Evolutionary conservation across 2,329 filamentous ascomycete genomes (phyloP), one percentile per base, ranked within the genome.

Genomic region (Neurospora crassa): DNA sequence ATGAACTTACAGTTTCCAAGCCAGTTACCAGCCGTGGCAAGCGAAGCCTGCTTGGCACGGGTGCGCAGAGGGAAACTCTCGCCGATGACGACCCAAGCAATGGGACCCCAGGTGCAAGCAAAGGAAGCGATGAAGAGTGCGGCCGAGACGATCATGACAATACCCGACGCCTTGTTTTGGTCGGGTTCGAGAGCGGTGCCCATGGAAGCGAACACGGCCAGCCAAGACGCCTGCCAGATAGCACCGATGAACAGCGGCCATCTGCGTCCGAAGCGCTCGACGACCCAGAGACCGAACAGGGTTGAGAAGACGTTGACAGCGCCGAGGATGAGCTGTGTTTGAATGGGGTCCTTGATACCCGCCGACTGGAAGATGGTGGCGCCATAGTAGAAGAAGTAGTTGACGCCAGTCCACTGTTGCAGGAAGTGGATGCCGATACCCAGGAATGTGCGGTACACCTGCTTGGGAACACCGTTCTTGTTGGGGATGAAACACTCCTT

Each of bases 91-190:
- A 88, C 87, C 90, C 90, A 92, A 5, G 89, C 84, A 69, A 92
- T 87, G 0, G 90, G 90, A 14, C 90, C 90, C 89, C 89, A 92
- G 2, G 89, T 91, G 67, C 77, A 79, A 37, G 91, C 91, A 75
- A 92, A 94, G 1, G 87, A 90, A 68, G 88, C 86, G 71, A 93
- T 93, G 80, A 92, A 93, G 83, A 93, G 87, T 79, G 89, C 92
- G 2, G 90, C 89, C 70, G 90, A 88, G 11, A 91, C 88, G 74
- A 93, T 92, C 86, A 93, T 90, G 72, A 90, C 85, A 6, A 88
- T 87, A 12, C 90, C 90, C 14, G 88, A 84, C 0, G 81, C 79
- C 11, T 80, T 78, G 74, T 82, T 85, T 43, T 78, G 77, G 5
- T 79, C 79, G 0, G 84, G 85, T 67, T 83, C 76, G 59, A 80